Base-by-base conservation (phyloP, 2,329 filamentous ascomycete species). In the Seiridium unicorne region DNA sequence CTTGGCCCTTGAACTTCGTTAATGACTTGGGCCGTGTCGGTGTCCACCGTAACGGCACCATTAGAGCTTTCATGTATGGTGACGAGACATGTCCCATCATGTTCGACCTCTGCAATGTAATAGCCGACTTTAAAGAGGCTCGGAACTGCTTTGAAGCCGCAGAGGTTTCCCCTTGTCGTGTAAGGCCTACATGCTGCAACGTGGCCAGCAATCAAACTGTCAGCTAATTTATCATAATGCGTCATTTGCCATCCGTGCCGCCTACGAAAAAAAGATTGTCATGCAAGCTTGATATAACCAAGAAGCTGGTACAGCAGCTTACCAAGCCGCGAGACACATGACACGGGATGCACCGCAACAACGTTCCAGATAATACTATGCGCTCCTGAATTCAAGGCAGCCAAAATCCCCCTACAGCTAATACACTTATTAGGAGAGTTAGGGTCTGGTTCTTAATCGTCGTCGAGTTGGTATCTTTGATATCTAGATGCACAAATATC, bases 1-100 rank as follows among this genome's bases (percentile, higher is more conserved):
- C 76, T 60, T 8, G 77, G 75, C 0, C 79, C 79, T 18, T 81
- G 79, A 18, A 81, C 66, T 58, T 81, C 79, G 47, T 81, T 81
- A 2, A 81, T 63, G 1, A 81, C 69, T 59, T 81, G 79, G 0
- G 68, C 71, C 1, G 67, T 73, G 38, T 68, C 69, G 0, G 72
- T 76, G 1, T 72, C 69, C n/a, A 68, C 44, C 38, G 58, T 70
- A 4, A 69, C 62, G n/a, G 64, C 55, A 7, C 67, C 68, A 44
- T 67, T 64, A 2, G 59, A 57, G 13, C 46, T 58, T 54, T 64
- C 63, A 35, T 65, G 66, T 61, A 69, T 69, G 4, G 63, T 65
- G 51, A 66, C 44, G 3, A 55, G n/a, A 32, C 10, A 6, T 5
- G 9, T 34, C 2, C 61, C 62, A 8, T 57, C 35, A 1, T 34